These are phyloP conservation scores for Penicillium sp. DNA, from an alignment of 2,329 filamentous ascomycete genomes.

Conservation along the genomic window DNA sequence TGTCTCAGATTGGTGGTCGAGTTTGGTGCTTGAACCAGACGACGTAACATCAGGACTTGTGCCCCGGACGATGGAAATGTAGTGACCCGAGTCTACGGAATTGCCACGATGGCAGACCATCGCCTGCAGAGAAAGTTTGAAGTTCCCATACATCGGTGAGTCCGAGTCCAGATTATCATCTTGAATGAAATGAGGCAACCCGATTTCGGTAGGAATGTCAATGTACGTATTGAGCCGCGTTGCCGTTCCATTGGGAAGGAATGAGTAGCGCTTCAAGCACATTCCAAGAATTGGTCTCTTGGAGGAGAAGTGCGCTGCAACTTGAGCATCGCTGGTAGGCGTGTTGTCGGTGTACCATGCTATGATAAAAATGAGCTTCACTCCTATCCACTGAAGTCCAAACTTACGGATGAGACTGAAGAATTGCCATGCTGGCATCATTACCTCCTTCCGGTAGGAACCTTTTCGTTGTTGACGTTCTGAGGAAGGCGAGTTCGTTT, in stretches of 20 bases:
- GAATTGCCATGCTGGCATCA: conserved; percentile 97
- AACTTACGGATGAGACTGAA: conserved; percentile 84
- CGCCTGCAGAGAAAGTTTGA: conserved; percentile 87
- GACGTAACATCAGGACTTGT: conserved; percentile 48
- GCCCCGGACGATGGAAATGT: conserved; percentile 79
- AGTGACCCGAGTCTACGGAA: conserved; percentile 85
- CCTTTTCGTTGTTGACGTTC: conserved; percentile 32
- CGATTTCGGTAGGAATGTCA: conserved; percentile 84
- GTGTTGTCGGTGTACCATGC: conserved; percentile 79
- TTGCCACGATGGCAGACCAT: conserved; percentile 88
- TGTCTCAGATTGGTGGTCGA: conserved; percentile 53
- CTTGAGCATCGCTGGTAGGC: conserved; percentile 68
- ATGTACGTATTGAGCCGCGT: conserved; percentile 76
- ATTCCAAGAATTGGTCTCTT: conserved; percentile 84
- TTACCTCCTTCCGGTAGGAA: conserved; percentile 70
- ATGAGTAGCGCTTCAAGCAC: conserved; percentile 85
- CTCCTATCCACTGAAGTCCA: conserved; percentile 25
- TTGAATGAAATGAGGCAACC: conserved; percentile 83
- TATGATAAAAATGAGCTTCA: conserved; percentile 38
- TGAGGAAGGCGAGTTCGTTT: conserved; percentile 30
- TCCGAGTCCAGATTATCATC: conserved; percentile 69
- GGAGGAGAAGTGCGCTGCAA: conserved; percentile 82
- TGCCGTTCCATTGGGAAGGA: conserved; percentile 66
- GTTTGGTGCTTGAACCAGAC: conserved; percentile 23
- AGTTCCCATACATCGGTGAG: conserved; percentile 74